Conservation (phyloP, 1,139 yeast genomes). For the Saccharomyces hybrid region DNA sequence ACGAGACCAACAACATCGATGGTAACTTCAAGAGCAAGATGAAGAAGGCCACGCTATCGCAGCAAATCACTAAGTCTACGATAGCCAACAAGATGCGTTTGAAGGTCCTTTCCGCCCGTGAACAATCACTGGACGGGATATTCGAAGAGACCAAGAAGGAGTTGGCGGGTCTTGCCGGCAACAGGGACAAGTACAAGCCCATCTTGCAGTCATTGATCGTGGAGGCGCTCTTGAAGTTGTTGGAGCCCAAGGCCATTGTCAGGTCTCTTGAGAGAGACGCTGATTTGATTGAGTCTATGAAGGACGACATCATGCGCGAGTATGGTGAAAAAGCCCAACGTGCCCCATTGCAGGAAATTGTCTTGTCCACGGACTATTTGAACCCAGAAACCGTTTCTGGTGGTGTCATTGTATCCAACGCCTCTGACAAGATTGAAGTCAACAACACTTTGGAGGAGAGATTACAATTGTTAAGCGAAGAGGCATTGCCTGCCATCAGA, state of each 20-base stretch:
- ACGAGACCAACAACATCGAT: conserved; percentile 87
- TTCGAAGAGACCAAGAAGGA: conserved; percentile 62
- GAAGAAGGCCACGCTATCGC: conserved; percentile 86
- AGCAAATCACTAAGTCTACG: conserved; percentile 92
- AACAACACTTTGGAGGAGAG: conserved; percentile 93
- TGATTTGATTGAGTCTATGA: conserved; percentile 41
- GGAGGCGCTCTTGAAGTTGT: conserved; percentile 69
- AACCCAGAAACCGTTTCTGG: conserved; percentile 60
- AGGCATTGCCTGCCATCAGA: conserved; percentile 88
- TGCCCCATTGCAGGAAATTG: conserved; percentile 49
- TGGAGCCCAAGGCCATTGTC: conserved; percentile 61
- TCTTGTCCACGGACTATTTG: conserved; percentile 51
- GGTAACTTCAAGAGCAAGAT: conserved; percentile 69
- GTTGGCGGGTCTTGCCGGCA: conserved; percentile 47
- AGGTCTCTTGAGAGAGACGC: conserved; percentile 66
- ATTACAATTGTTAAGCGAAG: conserved; percentile 69
- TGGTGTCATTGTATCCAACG: conserved; percentile 69
- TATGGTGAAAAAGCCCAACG: conserved; percentile 63
- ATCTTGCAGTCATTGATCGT: conserved; percentile 71
- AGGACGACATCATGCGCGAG: conserved; percentile 50
- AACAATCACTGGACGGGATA: conserved; percentile 66
- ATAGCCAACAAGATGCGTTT: conserved; percentile 92
- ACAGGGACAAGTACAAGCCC: conserved; percentile 55
- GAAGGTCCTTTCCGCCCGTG: conserved; percentile 80
- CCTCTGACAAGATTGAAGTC: conserved; percentile 76